A percentile compares a stretch with the other conserved stretches of the same genome.
phyloP scores from a whole-genome alignment of 352 stramenopile species.

The Globisporangium iwayamae region DNA sequence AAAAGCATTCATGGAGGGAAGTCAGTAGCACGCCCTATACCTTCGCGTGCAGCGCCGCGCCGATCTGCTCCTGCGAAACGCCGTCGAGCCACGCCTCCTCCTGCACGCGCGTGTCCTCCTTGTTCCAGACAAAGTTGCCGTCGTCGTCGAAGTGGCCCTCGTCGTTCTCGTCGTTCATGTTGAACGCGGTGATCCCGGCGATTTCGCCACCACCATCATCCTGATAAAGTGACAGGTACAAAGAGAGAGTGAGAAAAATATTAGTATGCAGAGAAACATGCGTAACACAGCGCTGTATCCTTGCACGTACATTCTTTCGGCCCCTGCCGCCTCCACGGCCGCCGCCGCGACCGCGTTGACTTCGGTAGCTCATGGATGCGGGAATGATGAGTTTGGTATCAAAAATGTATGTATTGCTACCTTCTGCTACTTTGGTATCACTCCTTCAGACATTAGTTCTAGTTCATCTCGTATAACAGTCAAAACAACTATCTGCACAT shows the following conservation, averaged over 20 bases:
- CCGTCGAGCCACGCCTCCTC: slow-evolving; percentile 81
- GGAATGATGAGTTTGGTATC: slow-evolving; percentile 1
- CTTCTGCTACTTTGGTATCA: neutral
- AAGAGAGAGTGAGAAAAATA: neutral
- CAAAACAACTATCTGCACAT: no score
- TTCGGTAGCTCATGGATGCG: slow-evolving; percentile 12
- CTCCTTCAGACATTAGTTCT: no score
- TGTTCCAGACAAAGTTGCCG: slow-evolving; percentile 82
- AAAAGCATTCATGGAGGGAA: neutral
- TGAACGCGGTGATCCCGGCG: slow-evolving; percentile 68
- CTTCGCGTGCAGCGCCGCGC: slow-evolving; percentile 54
- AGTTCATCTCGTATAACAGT: no score
- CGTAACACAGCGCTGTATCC: neutral
- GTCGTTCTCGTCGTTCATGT: slow-evolving; percentile 85
- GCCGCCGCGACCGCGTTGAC: slow-evolving; percentile 3
- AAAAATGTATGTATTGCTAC: neutral
- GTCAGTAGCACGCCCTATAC: slow-evolving; percentile 4
- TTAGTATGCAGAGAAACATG: neutral
- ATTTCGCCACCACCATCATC: slow-evolving; percentile 21
- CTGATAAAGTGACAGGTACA: neutral
- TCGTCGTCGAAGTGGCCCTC: slow-evolving; percentile 80
- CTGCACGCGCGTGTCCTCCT: slow-evolving; percentile 68
- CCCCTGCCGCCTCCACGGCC: slow-evolving; percentile 7
- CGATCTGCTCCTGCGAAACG: slow-evolving; percentile 73
- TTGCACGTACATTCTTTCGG: slow-evolving; percentile 4